Conservation (phyloP, 805 yeast species). For the Candida ipomoeae region DNA sequence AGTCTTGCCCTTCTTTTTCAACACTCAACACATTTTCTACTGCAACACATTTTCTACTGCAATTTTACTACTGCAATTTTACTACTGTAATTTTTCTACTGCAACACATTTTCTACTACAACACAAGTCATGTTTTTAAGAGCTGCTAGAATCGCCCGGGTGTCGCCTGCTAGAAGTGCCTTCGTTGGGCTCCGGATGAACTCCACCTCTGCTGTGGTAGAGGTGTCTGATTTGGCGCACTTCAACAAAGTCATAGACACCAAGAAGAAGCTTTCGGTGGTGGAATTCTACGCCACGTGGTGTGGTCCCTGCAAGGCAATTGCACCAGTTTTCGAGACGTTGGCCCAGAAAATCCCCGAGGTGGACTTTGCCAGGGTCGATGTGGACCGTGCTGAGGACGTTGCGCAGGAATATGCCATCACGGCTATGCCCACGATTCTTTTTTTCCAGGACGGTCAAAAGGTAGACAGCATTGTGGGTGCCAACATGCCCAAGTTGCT, state of each 20-base stretch:
- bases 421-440: conserved; percentile 77
- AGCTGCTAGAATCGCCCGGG: background rate
- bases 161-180: background rate
- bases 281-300: conserved; percentile 72
- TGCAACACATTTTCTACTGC: too few species aligned
- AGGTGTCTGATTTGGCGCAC: conserved; percentile 24
- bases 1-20: too few species aligned
- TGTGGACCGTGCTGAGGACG: conserved; percentile 58
- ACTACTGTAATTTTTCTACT: too few species aligned
- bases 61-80: too few species aligned
- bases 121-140: background rate
- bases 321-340: conserved; percentile 49
- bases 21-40: too few species aligned
- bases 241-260: conserved; percentile 23
- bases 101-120: too few species aligned
- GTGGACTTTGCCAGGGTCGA: conserved; percentile 67
- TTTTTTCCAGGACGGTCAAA: conserved; percentile 56
- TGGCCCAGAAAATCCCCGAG: conserved; percentile 41
- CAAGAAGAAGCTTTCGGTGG: conserved; percentile 42
- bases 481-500: conserved; percentile 48
- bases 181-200: conserved; percentile 9
- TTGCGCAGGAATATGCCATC: conserved; percentile 58
- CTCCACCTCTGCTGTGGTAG: conserved; percentile 24
- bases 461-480: conserved; percentile 58
- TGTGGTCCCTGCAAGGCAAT: conserved; percentile 79